Base-by-base conservation (phyloP, 441 rosid genomes). In the Erodium moschatum region DNA sequence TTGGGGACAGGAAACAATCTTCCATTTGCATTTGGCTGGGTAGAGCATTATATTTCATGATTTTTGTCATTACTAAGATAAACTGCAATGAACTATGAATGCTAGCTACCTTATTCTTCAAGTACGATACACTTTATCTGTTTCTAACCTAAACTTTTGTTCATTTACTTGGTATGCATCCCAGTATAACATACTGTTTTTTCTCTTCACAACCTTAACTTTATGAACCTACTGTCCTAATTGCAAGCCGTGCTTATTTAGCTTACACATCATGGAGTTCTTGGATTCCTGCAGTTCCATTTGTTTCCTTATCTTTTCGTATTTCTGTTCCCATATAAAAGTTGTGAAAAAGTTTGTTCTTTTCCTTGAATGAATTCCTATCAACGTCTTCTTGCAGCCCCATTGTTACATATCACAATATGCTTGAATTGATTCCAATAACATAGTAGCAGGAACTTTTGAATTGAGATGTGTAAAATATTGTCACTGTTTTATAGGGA, bases 11-110 rank as follows among this genome's bases (percentile, higher is more conserved):
- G 87, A 69, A 84, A 84, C 75, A 84, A 84, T 67, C 81, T 84
- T n/a, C 84, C 84, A 12, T 84, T 80, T 70, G 74, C 87, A 67
- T 84, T 84, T 78, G 87, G 87, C 66, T 84, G 87, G 85, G 85
- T 84, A 77, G 10, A 76, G 27, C 70, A 19, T 20, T 50, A 38
- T 56, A 6, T 60, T 76, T 31, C 29, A 69, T 54, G 56, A 46
- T 13, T 0, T 66, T 24, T 20, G 42, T 40, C 67, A n/a, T n/a
- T n/a, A 19, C 11, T 33, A 31, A 63, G 13, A 31, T 24, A 12
- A 31, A 27, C 27, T 63, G 0, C 12, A 63, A 18, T 12, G 18
- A 63, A 24, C 29, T 12, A 6, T 24, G 42, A 63, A 24, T 27
- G 16, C 29, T 12, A 24, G 42, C 19, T 24, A 63, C n/a, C 35